phyloP scores from a whole-genome alignment of 1,139 yeast species.

The Ogataea hybrid region DNA sequence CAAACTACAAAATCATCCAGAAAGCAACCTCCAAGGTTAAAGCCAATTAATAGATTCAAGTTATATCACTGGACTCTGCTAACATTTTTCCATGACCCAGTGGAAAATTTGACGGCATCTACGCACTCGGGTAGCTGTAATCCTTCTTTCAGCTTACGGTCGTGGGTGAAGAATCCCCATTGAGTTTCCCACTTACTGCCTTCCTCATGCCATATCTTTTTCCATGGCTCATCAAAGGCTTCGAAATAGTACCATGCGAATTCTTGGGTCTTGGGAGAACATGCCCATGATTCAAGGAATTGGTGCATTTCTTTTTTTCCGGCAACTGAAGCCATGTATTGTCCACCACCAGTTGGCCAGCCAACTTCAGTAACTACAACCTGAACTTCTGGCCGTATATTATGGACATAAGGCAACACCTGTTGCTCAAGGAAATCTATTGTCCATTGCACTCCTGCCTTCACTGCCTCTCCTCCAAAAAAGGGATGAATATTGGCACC shows the following conservation, averaged over 20 bases:
- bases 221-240: slow-evolving; percentile 77
- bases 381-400: slow-evolving; percentile 20
- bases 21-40: slow-evolving; percentile 24
- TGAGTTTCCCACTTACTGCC: slow-evolving; percentile 62
- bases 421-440: slow-evolving; percentile 47
- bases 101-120: neutral
- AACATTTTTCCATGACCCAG: neutral
- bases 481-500: slow-evolving; percentile 73
- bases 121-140: slow-evolving; percentile 35
- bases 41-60: slow-evolving; percentile 5
- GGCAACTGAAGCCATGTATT: slow-evolving; percentile 45
- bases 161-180: slow-evolving; percentile 62
- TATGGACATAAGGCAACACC: slow-evolving; percentile 31
- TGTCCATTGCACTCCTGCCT: slow-evolving; percentile 54
- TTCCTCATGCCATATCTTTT: slow-evolving; percentile 47
- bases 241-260: slow-evolving; percentile 65
- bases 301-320: slow-evolving; percentile 42
- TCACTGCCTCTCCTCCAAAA: slow-evolving; percentile 55
- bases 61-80: neutral
- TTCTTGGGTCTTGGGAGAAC: slow-evolving; percentile 38
- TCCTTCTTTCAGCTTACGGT: slow-evolving; percentile 43
- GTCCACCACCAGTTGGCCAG: slow-evolving; percentile 70
- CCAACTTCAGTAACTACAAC: slow-evolving; percentile 63
- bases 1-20: slow-evolving; percentile 48
- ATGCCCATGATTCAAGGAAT: slow-evolving; percentile 53